Evolutionary conservation across 2,329 filamentous ascomycete genomes (phyloP).

Genomic region (Pleomassaria siparia): DNA sequence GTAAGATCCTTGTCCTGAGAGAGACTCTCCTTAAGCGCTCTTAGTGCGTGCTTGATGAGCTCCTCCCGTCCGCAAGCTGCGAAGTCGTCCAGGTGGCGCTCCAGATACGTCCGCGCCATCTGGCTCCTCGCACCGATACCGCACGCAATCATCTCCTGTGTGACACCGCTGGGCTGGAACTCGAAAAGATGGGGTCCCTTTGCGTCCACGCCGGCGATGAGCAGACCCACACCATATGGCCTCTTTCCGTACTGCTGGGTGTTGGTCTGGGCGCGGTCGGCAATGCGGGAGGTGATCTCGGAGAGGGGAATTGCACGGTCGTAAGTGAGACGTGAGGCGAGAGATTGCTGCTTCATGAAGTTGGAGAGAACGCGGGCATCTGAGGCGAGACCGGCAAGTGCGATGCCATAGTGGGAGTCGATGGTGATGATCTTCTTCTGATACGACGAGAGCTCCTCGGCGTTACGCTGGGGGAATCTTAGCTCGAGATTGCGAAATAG

Average conservation of each 20-base stretch:
- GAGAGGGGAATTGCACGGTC: slow-evolving; percentile 89
- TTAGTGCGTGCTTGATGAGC: slow-evolving; percentile 85
- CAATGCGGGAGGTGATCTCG: slow-evolving; percentile 87
- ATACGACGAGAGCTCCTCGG: slow-evolving; percentile 98
- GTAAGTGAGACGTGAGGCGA: slow-evolving; percentile 93
- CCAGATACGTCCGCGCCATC: slow-evolving; percentile 96
- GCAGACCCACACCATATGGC: slow-evolving; percentile 90
- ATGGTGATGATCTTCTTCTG: slow-evolving; percentile 99
- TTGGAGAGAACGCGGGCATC: slow-evolving; percentile 99
- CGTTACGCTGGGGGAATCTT: slow-evolving; percentile 71
- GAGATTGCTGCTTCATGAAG: slow-evolving; percentile 99
- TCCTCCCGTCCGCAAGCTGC: slow-evolving; percentile 75
- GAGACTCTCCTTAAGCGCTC: slow-evolving; percentile 90
- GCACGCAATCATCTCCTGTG: slow-evolving; percentile 94
- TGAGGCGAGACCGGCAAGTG: slow-evolving; percentile 93
- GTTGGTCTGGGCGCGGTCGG: slow-evolving; percentile 95
- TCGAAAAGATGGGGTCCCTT: slow-evolving; percentile 95
- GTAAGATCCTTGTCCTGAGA: slow-evolving; percentile 97
- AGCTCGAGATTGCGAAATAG: slow-evolving; percentile 9
- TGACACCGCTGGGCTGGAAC: slow-evolving; percentile 95
- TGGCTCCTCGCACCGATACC: slow-evolving; percentile 95
- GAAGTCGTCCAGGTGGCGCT: slow-evolving; percentile 87
- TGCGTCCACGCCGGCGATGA: slow-evolving; percentile 93
- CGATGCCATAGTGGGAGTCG: slow-evolving; percentile 92
- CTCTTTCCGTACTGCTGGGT: slow-evolving; percentile 97